Percentiles rank a stretch among this genome's conserved stretches.
Conservation (phyloP, 1,284 basidiomycete species). For the Tilletia setariae region DNA sequence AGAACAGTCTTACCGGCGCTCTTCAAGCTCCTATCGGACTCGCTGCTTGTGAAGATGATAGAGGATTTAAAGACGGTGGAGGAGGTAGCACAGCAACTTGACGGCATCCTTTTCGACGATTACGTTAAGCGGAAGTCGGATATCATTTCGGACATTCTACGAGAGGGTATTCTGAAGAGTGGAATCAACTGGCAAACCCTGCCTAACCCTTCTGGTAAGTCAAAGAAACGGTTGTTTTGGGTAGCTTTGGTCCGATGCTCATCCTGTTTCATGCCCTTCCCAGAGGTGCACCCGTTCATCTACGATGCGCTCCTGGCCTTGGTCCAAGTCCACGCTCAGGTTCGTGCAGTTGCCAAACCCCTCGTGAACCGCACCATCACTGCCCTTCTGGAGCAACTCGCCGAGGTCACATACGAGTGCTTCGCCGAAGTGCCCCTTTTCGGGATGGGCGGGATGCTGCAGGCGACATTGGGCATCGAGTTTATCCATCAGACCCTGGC, state of each 20-base stretch:
- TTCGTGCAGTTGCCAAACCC: slow-evolving; percentile 70
- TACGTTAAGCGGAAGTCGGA: slow-evolving; percentile 76
- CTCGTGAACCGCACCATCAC: slow-evolving; percentile 79
- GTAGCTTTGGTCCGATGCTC: not conserved
- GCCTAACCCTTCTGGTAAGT: slow-evolving; percentile 75
- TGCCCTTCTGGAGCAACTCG: slow-evolving; percentile 76
- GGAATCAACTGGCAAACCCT: slow-evolving; percentile 88
- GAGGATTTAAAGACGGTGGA: slow-evolving; percentile 74
- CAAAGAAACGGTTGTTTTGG: not conserved
- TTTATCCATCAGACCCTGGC: slow-evolving; percentile 94
- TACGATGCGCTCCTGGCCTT: slow-evolving; percentile 82
- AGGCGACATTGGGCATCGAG: slow-evolving; percentile 96
- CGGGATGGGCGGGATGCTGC: slow-evolving; percentile 97
- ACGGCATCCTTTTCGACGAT: slow-evolving; percentile 80
- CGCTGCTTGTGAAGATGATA: slow-evolving; percentile 71
- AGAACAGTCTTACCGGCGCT: slow-evolving; percentile 71
- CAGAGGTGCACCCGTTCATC: slow-evolving; percentile 84
- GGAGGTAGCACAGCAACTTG: slow-evolving; percentile 75
- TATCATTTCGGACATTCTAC: slow-evolving; percentile 68
- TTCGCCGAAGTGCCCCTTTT: slow-evolving; percentile 83
- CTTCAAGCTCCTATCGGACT: slow-evolving; percentile 73
- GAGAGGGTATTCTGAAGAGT: slow-evolving; percentile 72
- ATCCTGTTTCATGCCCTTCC: not conserved
- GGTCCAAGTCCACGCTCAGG: slow-evolving; percentile 87
- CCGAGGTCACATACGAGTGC: slow-evolving; percentile 73